Conservation (phyloP, 164 flowering plant species). For the Hamamelis virginiana region DNA sequence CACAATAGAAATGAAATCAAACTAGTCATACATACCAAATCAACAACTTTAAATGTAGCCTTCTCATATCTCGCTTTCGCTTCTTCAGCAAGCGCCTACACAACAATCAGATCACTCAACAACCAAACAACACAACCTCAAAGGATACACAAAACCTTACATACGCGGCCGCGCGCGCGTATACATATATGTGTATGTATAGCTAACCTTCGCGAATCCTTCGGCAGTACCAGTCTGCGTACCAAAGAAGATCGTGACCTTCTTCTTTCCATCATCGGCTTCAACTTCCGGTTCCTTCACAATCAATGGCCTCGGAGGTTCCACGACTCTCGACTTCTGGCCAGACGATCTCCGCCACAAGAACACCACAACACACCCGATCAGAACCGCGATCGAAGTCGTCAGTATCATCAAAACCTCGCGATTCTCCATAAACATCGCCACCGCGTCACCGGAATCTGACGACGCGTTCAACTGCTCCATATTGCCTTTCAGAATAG, state of each 20-base stretch:
- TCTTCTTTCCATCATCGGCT: constrained; percentile 71
- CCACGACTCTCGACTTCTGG: constrained; percentile 26
- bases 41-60: constrained; percentile 70
- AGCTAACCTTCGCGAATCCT: constrained; percentile 91
- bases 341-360: constrained; percentile 58
- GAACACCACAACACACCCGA: constrained; percentile 60
- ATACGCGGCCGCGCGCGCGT: neutral
- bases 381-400: constrained; percentile 74
- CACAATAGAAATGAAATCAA: neutral
- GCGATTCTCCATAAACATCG: constrained; percentile 53
- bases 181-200: neutral
- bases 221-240: constrained; percentile 99
- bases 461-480: constrained; percentile 44
- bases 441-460: constrained; percentile 25
- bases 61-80: constrained; percentile 84
- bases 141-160: too few relatives aligned
- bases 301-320: constrained; percentile 43
- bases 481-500: constrained; percentile 48
- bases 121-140: too few relatives aligned
- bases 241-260: constrained; percentile 86
- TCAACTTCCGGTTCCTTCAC: constrained; percentile 55
- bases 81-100: constrained; percentile 83
- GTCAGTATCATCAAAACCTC: constrained; percentile 66
- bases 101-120: neutral
- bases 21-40: constrained; percentile 55